Percentiles rank a stretch among this genome's conserved stretches.
Conservation (phyloP, 2,329 filamentous ascomycete genomes). For the Diplodia scrobiculata region DNA sequence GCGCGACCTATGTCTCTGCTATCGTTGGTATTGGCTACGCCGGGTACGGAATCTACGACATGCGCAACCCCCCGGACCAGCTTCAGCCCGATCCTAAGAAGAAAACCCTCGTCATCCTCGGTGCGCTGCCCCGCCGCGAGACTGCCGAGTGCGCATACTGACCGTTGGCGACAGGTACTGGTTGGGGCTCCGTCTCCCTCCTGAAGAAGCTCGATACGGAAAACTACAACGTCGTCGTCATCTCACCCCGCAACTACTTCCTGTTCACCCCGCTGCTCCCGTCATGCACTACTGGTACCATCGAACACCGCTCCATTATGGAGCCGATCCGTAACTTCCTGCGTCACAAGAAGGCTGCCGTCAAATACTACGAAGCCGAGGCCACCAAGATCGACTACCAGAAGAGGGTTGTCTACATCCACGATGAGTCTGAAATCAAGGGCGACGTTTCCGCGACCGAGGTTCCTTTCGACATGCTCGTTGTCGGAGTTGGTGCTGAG, state of each 20-base stretch:
- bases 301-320: conserved; percentile 99
- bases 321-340: conserved; percentile 96
- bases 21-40: conserved; percentile 71
- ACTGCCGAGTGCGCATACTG: conserved; percentile 31
- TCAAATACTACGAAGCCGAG: conserved; percentile 98
- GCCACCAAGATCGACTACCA: conserved; percentile 93
- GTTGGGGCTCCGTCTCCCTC: conserved; percentile 93
- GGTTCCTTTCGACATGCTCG: conserved; percentile 96
- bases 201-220: conserved; percentile 98
- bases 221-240: conserved; percentile 98
- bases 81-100: conserved; percentile 77
- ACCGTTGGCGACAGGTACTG: conserved; percentile 67
- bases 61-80: conserved; percentile 81
- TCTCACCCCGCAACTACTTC: conserved; percentile 99
- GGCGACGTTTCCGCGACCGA: conserved; percentile 79
- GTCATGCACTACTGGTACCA: conserved; percentile 94
- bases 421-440: conserved; percentile 91
- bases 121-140: conserved; percentile 55
- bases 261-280: conserved; percentile 96
- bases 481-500: conserved; percentile 94
- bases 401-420: conserved; percentile 83
- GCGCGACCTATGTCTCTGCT: conserved; percentile 74
- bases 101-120: conserved; percentile 95
- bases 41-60: conserved; percentile 78
- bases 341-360: conserved; percentile 87